A percentile compares a stretch with the other conserved stretches of the same genome.
Evolutionary conservation across 352 stramenopile genomes (phyloP).

Genomic region (Pythium grandisporangium): DNA sequence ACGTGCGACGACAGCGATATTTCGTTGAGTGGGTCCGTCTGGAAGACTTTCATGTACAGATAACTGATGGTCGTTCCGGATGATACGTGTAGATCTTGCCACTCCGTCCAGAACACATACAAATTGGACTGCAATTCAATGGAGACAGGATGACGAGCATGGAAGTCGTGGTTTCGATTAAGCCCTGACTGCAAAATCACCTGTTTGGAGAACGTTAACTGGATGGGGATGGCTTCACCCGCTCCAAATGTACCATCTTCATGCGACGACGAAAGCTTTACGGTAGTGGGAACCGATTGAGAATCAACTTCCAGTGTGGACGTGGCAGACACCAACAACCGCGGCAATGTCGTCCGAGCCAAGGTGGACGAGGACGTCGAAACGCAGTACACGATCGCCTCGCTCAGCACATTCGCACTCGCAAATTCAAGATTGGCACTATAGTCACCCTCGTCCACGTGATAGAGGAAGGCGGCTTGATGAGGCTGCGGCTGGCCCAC

Average conservation of each 20-base stretch:
- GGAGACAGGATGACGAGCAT: slow-evolving; percentile 28
- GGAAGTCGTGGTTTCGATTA: slow-evolving; percentile 45
- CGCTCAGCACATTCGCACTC: slow-evolving; percentile 23
- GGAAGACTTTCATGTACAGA: slow-evolving; percentile 49
- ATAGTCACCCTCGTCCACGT: slow-evolving; percentile 37
- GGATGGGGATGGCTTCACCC: slow-evolving; percentile 58
- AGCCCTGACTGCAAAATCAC: slow-evolving; percentile 52
- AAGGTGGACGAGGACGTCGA: slow-evolving; percentile 30
- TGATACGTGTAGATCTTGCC: too few species aligned
- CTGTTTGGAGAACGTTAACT: slow-evolving; percentile 56
- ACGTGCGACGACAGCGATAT: slow-evolving; percentile 13
- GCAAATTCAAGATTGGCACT: slow-evolving; percentile 50
- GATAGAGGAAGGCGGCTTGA: slow-evolving; percentile 57
- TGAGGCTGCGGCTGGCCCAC: slow-evolving; percentile 28
- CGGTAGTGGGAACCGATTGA: slow-evolving; percentile 40
- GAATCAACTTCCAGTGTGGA: slow-evolving; percentile 35
- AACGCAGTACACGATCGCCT: slow-evolving; percentile 28
- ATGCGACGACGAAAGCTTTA: slow-evolving; percentile 46
- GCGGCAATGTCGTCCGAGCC: slow-evolving; percentile 21
- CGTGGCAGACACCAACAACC: slow-evolving; percentile 19
- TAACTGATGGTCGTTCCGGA: slow-evolving; percentile 40
- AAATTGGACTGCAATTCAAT: slow-evolving; percentile 29
- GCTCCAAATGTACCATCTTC: slow-evolving; percentile 35
- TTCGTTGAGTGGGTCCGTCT: slow-evolving; percentile 20
- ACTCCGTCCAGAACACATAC: slow-evolving; percentile 66